Conservation (phyloP, 2,329 filamentous ascomycete genomes). For the Coniosporium tulheliwenetii region DNA sequence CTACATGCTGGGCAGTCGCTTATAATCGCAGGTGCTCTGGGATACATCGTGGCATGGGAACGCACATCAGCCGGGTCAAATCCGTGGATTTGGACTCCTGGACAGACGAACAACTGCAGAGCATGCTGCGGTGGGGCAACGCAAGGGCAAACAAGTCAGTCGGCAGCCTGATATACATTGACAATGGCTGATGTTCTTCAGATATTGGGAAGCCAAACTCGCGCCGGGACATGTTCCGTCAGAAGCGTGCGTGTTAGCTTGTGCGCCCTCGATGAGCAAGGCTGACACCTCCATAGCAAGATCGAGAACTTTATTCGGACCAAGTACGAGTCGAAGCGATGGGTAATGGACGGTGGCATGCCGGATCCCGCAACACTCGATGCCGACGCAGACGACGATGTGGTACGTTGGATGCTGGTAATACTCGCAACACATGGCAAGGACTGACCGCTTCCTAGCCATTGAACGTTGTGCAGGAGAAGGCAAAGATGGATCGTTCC, state of each 20-base stretch:
- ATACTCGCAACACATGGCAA: conserved; percentile 9
- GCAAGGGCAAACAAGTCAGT: conserved; percentile 78
- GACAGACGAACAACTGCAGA: conserved; percentile 96
- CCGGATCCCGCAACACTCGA: conserved; percentile 85
- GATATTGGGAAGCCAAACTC: conserved; percentile 89
- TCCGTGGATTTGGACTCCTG: conserved; percentile 95
- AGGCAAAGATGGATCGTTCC: conserved; percentile 50
- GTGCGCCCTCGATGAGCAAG: not conserved
- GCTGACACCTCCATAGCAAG: conserved; percentile 38
- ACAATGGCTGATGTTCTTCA: conserved; percentile 16
- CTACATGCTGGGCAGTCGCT: conserved; percentile 3
- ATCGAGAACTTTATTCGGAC: conserved; percentile 99
- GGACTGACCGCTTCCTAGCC: conserved; percentile 25
- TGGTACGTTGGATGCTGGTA: conserved; percentile 37
- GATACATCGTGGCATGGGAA: conserved; percentile 97
- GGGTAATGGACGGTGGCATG: conserved; percentile 96
- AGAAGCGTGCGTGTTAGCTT: conserved; percentile 43
- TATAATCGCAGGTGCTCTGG: conserved; percentile 55
- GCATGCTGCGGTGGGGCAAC: conserved; percentile 91
- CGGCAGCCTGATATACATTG: not conserved
- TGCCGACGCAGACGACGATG: conserved; percentile 71
- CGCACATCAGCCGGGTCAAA: conserved; percentile 95
- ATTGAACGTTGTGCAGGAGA: conserved; percentile 51
- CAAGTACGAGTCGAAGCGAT: conserved; percentile 96
- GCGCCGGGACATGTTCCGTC: conserved; percentile 83